Base-by-base conservation (phyloP, 1,284 basidiomycete genomes). In the Caloboletus firmus region DNA sequence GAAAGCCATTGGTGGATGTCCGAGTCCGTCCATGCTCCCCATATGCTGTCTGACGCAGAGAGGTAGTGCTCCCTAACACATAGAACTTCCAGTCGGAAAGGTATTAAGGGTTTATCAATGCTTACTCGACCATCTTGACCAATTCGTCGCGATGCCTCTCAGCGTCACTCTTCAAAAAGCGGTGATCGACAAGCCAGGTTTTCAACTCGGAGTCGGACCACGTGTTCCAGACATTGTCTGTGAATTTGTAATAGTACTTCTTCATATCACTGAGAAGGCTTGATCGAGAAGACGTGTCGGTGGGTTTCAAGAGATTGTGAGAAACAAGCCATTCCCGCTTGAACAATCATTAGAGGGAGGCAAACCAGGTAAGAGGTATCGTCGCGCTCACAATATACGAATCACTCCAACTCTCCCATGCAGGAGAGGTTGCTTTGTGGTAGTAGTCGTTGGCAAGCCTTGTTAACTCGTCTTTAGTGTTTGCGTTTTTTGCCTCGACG, bases 381-480 rank as follows among this genome's bases (percentile, higher is more conserved):
- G 5, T 10, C 9, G 8, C 3, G 59, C 84, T 63, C 64, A 93
- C 91, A 49, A 95, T 82, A 68, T 91, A 91, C 3, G 84, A 88
- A 66, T 90, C 87, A 43, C 85, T 87, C 94, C 94, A 98, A 5
- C 85, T 82, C 34, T 90, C 76, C 81, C 91, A 98, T 44, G 88
- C 71, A 1, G 89, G 87, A 55, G 79, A 74, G 9, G 82, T 66
- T 17, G 81, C 75, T 44, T 78, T 75, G 32, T 82, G 83, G 69
- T 94, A 95, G 0, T 84, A 79, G 30, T 84, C 78, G 43, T 79
- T 77, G 78, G 93, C 89, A 67, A 86, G 78, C 17, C 73, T 74
- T 24, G 91, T 70, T 30, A 95, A 70, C 62, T 92, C 84, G n/a
- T 83, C 79, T 49, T 84, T 82, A 42, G 78, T 83, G 54, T 80